Evolutionary conservation across 352 stramenopile genomes (phyloP).

Genomic region (Phytopythium delawarense): DNA sequence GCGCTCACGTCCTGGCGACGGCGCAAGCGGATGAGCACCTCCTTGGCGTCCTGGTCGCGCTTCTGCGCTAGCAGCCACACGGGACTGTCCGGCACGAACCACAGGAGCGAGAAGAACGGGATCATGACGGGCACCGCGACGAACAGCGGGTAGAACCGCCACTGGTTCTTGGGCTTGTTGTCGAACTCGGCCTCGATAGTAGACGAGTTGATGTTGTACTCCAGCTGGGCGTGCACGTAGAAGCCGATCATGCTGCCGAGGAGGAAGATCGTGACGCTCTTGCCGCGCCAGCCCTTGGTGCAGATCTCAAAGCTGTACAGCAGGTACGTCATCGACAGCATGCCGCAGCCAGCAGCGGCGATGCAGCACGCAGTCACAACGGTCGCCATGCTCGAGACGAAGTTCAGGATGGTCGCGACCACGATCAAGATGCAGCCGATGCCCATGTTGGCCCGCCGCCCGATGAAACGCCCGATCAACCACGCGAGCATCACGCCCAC

Average conservation of each 20-base stretch:
- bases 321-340: slow-evolving; percentile 72
- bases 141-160: slow-evolving; percentile 61
- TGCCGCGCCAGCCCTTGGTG: slow-evolving; percentile 83
- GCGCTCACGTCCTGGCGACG: slow-evolving; percentile 65
- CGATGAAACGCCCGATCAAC: slow-evolving; percentile 52
- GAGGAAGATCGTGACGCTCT: slow-evolving; percentile 78
- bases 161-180: slow-evolving; percentile 49
- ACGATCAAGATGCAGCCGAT: slow-evolving; percentile 49
- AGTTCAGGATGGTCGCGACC: slow-evolving; percentile 51
- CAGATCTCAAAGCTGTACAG: slow-evolving; percentile 86
- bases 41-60: slow-evolving; percentile 46
- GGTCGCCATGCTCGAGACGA: slow-evolving; percentile 42
- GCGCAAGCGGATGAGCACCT: slow-evolving; percentile 53
- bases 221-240: slow-evolving; percentile 56
- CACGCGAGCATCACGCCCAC: slow-evolving; percentile 45
- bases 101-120: slow-evolving; percentile 44
- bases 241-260: slow-evolving; percentile 70
- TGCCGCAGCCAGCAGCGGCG: slow-evolving; percentile 49
- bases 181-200: slow-evolving; percentile 28
- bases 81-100: slow-evolving; percentile 76
- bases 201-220: slow-evolving; percentile 44
- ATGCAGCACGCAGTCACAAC: slow-evolving; percentile 53
- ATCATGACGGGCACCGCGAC: slow-evolving; percentile 55
- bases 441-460: slow-evolving; percentile 56
- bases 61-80: slow-evolving; percentile 66